These are phyloP conservation scores for Aspergillus sp. DNA, from an alignment of 2,329 filamentous ascomycete genomes.

Conservation along the genomic window DNA sequence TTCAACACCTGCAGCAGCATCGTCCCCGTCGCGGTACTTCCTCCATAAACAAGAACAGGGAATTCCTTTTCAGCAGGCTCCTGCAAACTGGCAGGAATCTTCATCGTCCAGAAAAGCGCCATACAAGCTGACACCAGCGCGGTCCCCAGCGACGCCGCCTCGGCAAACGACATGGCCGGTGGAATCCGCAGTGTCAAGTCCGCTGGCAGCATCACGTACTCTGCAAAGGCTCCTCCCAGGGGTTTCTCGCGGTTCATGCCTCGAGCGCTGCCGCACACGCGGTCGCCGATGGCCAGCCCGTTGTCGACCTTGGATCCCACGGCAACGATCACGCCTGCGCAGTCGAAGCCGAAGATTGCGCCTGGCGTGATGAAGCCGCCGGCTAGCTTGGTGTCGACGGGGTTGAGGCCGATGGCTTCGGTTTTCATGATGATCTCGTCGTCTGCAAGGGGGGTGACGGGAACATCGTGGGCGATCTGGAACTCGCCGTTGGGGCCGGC, in stretches of 20 bases:
- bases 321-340: background rate
- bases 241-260: background rate
- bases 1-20: constrained; percentile 2
- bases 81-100: background rate
- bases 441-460: background rate
- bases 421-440: constrained; percentile 5
- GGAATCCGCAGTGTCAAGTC: background rate
- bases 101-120: background rate
- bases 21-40: constrained; percentile 6
- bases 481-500: background rate
- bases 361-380: background rate
- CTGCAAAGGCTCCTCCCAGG: background rate
- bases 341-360: constrained; percentile 6
- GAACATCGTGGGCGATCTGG: background rate
- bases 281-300: background rate
- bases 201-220: background rate
- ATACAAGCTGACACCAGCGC: background rate
- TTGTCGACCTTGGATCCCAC: background rate
- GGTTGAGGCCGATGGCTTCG: constrained; percentile 1
- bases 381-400: background rate
- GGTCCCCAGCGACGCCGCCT: background rate
- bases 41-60: constrained; percentile 2
- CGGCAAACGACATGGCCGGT: background rate
- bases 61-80: background rate
- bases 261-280: background rate